A percentile compares a stretch with the other conserved stretches of the same genome.
Evolutionary conservation across 192 early-diverging fungal species (phyloP).

Genomic region (Entomortierella lignicola): DNA sequence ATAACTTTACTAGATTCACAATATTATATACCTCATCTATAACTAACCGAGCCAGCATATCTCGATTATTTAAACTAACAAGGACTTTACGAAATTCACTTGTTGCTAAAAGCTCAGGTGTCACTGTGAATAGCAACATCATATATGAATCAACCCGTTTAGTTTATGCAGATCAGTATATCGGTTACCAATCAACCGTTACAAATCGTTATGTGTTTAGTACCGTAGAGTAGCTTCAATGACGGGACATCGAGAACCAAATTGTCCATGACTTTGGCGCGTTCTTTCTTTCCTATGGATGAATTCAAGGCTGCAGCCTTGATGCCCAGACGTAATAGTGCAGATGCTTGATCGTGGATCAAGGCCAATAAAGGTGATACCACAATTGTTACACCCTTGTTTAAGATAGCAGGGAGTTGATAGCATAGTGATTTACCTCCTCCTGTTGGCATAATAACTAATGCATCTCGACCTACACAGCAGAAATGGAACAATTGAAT

Average conservation of each 20-base stretch:
- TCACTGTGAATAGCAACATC: conserved; percentile 58
- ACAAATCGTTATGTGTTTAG: not conserved
- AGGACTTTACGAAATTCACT: conserved; percentile 70
- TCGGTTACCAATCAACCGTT: not conserved
- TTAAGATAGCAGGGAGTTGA: conserved; percentile 89
- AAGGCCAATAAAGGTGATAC: conserved; percentile 95
- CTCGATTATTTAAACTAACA: conserved; percentile 63
- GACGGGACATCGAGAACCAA: conserved; percentile 57
- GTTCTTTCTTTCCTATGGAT: conserved; percentile 61
- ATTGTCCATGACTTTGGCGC: conserved; percentile 65
- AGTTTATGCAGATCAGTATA: not conserved
- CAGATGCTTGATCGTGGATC: conserved; percentile 93
- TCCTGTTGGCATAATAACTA: conserved; percentile 99
- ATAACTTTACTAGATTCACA: not conserved
- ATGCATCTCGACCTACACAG: conserved; percentile 77
- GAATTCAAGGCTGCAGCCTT: conserved; percentile 69
- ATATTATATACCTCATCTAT: conserved; percentile 72
- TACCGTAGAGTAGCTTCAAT: conserved; percentile 77
- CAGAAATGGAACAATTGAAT: not conserved
- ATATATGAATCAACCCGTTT: not conserved
- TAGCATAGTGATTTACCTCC: conserved; percentile 97
- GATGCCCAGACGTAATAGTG: conserved; percentile 58
- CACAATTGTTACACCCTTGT: conserved; percentile 85
- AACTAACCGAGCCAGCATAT: conserved; percentile 83
- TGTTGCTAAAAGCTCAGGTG: conserved; percentile 83